Percentiles rank a stretch among this genome's conserved stretches.
Conservation (phyloP, 2,329 filamentous ascomycete genomes). For the Cercospora sp. region DNA sequence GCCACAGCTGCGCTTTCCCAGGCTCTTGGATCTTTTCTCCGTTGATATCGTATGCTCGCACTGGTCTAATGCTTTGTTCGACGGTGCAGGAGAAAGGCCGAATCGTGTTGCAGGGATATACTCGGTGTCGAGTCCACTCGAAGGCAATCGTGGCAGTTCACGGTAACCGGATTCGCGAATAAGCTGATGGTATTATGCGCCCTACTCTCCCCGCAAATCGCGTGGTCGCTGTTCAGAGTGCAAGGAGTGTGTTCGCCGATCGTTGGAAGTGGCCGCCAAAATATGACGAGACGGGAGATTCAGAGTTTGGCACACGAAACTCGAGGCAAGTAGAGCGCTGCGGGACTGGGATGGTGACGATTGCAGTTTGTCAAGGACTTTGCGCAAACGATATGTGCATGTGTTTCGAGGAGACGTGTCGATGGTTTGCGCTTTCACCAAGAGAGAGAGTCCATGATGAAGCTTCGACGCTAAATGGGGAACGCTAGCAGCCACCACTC, state of each 20-base stretch:
- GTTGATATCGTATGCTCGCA: not conserved
- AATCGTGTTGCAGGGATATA: not conserved
- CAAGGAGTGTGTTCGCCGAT: not conserved
- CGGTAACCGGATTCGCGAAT: not conserved
- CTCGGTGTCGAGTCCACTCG: not conserved
- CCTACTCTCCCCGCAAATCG: not conserved
- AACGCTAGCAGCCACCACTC: slow-evolving; percentile 5
- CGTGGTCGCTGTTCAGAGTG: not conserved
- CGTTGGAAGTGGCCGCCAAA: slow-evolving; percentile 5
- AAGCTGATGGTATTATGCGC: not conserved
- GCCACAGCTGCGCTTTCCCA: slow-evolving; percentile 20
- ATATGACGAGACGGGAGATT: slow-evolving; percentile 3
- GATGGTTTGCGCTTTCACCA: slow-evolving; percentile 3
- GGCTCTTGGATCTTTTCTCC: not conserved
- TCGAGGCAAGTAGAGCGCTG: slow-evolving; percentile 8
- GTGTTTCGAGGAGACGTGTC: slow-evolving; percentile 4
- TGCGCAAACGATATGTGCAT: slow-evolving; percentile 1
- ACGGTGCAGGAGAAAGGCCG: not conserved
- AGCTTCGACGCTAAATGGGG: slow-evolving; percentile 8
- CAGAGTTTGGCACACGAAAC: slow-evolving; percentile 17
- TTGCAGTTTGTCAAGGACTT: not conserved
- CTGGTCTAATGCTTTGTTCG: not conserved
- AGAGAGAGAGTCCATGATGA: slow-evolving; percentile 1
- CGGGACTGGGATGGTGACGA: slow-evolving; percentile 13
- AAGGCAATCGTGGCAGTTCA: not conserved